These are phyloP conservation scores for Drosera capensis DNA, from an alignment of 148 eudicot species.

Conservation along the genomic window DNA sequence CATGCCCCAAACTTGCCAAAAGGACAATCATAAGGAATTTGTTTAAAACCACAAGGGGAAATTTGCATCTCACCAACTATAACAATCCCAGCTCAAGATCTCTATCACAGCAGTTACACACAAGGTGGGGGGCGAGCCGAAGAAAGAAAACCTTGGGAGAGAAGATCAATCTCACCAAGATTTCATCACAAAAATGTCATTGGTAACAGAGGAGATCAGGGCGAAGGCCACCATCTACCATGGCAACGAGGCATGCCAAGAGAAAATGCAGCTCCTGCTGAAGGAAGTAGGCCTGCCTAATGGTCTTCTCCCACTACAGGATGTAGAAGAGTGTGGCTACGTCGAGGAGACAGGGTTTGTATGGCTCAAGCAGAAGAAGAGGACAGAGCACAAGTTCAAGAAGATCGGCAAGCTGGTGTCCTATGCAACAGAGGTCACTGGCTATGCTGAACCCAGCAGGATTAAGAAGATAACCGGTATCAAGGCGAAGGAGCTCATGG, in stretches of 20 bases:
- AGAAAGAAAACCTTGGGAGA: no score
- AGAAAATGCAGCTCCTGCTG: conserved; percentile 35
- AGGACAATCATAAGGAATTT: no score
- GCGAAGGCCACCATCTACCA: conserved; percentile 44
- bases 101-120: no score
- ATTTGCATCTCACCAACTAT: no score
- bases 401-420: conserved; percentile 34
- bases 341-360: conserved; percentile 50
- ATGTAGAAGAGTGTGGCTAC: conserved; percentile 45
- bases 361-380: conserved; percentile 73
- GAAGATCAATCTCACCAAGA: no score
- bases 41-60: no score
- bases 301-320: conserved; percentile 52
- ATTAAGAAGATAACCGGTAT: conserved; percentile 67
- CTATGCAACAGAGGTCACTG: conserved; percentile 58
- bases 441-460: conserved; percentile 38
- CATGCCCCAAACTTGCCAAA: no score
- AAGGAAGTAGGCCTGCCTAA: conserved; percentile 48
- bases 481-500: conserved; percentile 49
- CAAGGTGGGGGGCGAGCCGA: no score
- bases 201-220: conserved; percentile 43
- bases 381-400: conserved; percentile 52
- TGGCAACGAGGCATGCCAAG: conserved; percentile 40
- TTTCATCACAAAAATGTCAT: conserved; percentile 35
- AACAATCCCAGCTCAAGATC: no score